These are phyloP conservation scores for Fabrea salina DNA, from an alignment of 169 alveolate species.

Conservation along the genomic window DNA sequence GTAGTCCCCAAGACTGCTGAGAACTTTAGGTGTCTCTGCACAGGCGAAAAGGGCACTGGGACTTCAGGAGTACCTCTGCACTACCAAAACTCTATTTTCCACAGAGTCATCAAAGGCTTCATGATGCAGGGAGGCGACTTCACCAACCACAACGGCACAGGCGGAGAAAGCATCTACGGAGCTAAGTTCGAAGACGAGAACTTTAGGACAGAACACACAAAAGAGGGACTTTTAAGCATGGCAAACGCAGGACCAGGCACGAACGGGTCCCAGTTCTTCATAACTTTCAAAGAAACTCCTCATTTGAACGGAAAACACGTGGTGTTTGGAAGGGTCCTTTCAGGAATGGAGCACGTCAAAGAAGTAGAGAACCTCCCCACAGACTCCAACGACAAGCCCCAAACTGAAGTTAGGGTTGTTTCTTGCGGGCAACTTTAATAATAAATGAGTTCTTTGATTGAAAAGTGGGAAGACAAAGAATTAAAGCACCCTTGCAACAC, in stretches of 20 bases:
- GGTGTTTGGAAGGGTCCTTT: slow-evolving; percentile 93
- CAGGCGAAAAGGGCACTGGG: slow-evolving; percentile 85
- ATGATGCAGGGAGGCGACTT: slow-evolving; percentile 98
- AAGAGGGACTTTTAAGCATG: slow-evolving; percentile 74
- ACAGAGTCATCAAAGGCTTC: slow-evolving; percentile 90
- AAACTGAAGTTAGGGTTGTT: slow-evolving; percentile 46
- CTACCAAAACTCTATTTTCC: slow-evolving; percentile 85
- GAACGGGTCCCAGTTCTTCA: slow-evolving; percentile 88
- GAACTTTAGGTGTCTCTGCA: slow-evolving; percentile 92
- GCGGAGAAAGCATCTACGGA: slow-evolving; percentile 97
- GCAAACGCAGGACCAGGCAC: slow-evolving; percentile 86
- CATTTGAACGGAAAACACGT: slow-evolving; percentile 93
- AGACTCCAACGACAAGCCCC: slow-evolving; percentile 61
- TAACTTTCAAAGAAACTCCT: slow-evolving; percentile 70
- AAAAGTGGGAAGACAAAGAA: background rate
- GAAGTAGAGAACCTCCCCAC: slow-evolving; percentile 70
- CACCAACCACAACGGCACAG: slow-evolving; percentile 93
- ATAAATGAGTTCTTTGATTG: background rate
- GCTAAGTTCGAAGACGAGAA: slow-evolving; percentile 92
- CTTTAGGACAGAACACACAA: slow-evolving; percentile 66
- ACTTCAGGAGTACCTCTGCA: slow-evolving; percentile 50
- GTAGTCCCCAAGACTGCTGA: slow-evolving; percentile 93
- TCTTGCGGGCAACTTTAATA: slow-evolving; percentile 69
- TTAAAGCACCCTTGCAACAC: background rate
- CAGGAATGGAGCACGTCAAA: slow-evolving; percentile 83